Percentiles rank a stretch among this genome's conserved stretches.
Conservation (phyloP, 2,329 filamentous ascomycete species). For the Fusarium algeriense region DNA sequence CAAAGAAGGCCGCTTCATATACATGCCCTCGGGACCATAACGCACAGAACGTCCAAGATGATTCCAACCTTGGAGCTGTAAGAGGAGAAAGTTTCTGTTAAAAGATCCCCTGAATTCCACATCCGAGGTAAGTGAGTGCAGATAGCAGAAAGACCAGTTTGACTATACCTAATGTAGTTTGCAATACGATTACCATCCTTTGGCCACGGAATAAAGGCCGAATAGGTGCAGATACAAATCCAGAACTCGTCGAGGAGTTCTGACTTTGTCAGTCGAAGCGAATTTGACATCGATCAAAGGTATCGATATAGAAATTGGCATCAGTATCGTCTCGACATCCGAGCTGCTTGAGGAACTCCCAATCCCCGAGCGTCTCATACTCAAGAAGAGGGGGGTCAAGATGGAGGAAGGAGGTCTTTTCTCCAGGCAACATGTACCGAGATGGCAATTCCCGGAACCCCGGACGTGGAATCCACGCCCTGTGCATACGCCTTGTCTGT, state of each 20-base stretch:
- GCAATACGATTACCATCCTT: not conserved
- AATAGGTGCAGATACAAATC: not conserved
- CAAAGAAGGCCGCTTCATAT: not conserved
- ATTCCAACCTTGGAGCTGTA: not conserved
- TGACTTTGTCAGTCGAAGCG: not conserved
- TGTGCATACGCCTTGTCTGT: not conserved
- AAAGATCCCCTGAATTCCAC: not conserved
- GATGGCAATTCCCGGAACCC: not conserved
- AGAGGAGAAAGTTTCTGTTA: not conserved
- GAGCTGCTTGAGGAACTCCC: not conserved
- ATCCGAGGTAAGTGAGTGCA: not conserved
- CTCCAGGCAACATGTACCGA: not conserved
- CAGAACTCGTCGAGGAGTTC: not conserved
- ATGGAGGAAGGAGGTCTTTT: too few relatives aligned
- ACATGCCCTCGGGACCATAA: not conserved
- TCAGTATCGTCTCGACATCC: not conserved
- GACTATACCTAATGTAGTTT: not conserved
- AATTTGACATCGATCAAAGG: not conserved
- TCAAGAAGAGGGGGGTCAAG: too few relatives aligned
- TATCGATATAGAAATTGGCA: not conserved
- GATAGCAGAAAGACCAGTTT: too few relatives aligned
- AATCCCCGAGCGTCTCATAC: not conserved
- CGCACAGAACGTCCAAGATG: not conserved
- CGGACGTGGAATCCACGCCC: not conserved
- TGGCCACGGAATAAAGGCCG: not conserved